These are phyloP conservation scores for Lachancea mirantina DNA, from an alignment of 805 yeast species.

Conservation along the genomic window DNA sequence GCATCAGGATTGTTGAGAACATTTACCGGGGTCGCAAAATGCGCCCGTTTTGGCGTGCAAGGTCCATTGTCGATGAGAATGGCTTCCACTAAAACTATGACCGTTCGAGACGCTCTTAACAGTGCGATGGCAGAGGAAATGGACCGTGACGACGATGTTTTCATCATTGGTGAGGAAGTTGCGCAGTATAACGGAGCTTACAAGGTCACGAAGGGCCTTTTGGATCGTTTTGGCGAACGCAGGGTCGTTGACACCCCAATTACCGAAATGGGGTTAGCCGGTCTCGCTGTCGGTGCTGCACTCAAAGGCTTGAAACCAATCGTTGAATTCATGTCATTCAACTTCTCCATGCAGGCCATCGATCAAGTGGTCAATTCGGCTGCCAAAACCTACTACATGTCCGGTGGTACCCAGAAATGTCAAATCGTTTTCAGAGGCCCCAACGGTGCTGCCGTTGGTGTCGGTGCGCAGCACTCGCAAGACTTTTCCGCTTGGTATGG, in stretches of 20 bases:
- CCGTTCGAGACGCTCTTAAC: slow-evolving; percentile 96
- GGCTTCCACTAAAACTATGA: slow-evolving; percentile 52
- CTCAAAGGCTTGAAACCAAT: slow-evolving; percentile 93
- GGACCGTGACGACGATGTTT: slow-evolving; percentile 90
- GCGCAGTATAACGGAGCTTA: slow-evolving; percentile 99
- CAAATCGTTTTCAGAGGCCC: slow-evolving; percentile 98
- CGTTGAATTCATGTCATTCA: slow-evolving; percentile 98
- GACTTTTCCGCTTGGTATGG: slow-evolving; percentile 98
- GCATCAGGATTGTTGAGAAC: no score
- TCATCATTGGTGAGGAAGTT: slow-evolving; percentile 97
- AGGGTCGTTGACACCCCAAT: slow-evolving; percentile 95
- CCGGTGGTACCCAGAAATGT: slow-evolving; percentile 98
- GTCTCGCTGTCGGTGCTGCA: slow-evolving; percentile 93
- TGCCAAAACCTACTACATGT: slow-evolving; percentile 97
- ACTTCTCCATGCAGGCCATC: slow-evolving; percentile 99
- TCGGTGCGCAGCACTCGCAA: slow-evolving; percentile 98
- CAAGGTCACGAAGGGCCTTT: slow-evolving; percentile 89
- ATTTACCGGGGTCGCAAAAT: no score
- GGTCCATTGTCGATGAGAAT: slow-evolving; percentile 13
- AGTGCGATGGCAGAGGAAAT: slow-evolving; percentile 94
- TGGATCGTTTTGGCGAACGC: slow-evolving; percentile 91
- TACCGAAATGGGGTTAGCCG: slow-evolving; percentile 98
- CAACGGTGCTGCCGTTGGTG: slow-evolving; percentile 99
- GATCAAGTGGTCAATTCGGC: slow-evolving; percentile 98
- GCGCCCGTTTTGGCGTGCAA: background rate